Percentiles rank a stretch among this genome's conserved stretches.
Evolutionary conservation across 495 filamentous ascomycete genomes (phyloP).

Genomic region (Daldinia grandis): DNA sequence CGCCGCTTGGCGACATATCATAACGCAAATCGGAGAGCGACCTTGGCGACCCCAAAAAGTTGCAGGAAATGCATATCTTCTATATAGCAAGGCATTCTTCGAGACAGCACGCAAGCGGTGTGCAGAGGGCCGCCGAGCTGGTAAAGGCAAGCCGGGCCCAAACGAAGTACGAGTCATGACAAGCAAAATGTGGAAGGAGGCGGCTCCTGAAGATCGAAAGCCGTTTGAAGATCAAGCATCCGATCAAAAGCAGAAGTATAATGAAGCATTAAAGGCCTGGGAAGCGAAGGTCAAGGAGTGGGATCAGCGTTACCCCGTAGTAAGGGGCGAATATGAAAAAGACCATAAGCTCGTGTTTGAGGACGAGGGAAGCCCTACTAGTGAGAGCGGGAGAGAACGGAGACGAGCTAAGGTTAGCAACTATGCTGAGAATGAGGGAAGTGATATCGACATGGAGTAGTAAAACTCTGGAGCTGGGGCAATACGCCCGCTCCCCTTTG

Average conservation of each 20-base stretch:
- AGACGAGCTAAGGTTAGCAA: conserved; percentile 49
- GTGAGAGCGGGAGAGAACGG: conserved; percentile 40
- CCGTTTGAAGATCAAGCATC: conserved; percentile 79
- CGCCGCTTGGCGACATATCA: conserved; percentile 73
- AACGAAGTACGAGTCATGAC: conserved; percentile 85
- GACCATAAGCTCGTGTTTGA: conserved; percentile 59
- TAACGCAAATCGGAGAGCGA: conserved; percentile 73
- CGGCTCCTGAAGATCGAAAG: conserved; percentile 68
- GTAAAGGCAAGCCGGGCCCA: conserved; percentile 71
- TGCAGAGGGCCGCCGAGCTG: conserved; percentile 69
- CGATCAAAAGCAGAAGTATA: conserved; percentile 69
- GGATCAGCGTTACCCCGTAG: conserved; percentile 68
- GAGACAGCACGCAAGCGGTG: conserved; percentile 74
- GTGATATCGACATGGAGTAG: conserved; percentile 36
- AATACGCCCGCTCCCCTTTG: neutral
- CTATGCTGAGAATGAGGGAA: conserved; percentile 51
- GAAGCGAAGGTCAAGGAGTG: conserved; percentile 68
- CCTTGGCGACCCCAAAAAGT: conserved; percentile 74
- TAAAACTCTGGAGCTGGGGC: neutral
- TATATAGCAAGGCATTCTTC: conserved; percentile 85
- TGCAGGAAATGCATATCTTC: conserved; percentile 75
- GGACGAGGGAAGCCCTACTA: conserved; percentile 26
- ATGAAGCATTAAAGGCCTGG: conserved; percentile 65
- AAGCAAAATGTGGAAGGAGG: conserved; percentile 88
- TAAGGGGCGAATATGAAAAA: conserved; percentile 69